phyloP scores from a whole-genome alignment of 192 early-diverging fungal genomes.

The Podila epicladia region DNA sequence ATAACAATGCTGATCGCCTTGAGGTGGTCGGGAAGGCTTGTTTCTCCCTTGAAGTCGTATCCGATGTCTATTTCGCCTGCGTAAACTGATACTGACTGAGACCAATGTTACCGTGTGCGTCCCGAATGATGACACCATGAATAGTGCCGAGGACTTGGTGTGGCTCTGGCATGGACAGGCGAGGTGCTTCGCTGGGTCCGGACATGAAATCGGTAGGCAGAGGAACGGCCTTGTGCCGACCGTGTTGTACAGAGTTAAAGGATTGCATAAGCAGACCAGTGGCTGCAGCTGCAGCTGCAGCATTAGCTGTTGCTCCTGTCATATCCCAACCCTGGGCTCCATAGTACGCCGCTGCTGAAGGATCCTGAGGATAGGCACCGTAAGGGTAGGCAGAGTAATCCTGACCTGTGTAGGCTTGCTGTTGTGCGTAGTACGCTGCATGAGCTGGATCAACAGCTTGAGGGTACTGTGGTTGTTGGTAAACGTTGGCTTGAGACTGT shows the following conservation, averaged over 20 bases:
- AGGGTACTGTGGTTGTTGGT: constrained; percentile 27
- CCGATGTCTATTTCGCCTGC: constrained; percentile 30
- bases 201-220: constrained; percentile 68
- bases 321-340: constrained; percentile 46
- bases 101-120: constrained; percentile 68
- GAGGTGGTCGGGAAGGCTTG: too few species aligned
- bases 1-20: too few species aligned
- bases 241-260: constrained; percentile 53
- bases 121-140: constrained; percentile 62
- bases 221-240: constrained; percentile 61
- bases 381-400: constrained; percentile 48
- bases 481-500: constrained; percentile 31
- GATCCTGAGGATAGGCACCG: constrained; percentile 49
- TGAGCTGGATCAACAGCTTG: constrained; percentile 21
- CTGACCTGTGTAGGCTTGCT: constrained; percentile 7
- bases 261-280: constrained; percentile 31
- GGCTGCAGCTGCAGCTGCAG: constrained; percentile 17
- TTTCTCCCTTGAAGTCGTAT: neutral
- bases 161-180: constrained; percentile 66
- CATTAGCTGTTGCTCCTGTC: constrained; percentile 9
- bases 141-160: constrained; percentile 62
- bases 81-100: constrained; percentile 61
- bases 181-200: constrained; percentile 59
- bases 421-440: constrained; percentile 30
- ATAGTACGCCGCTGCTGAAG: constrained; percentile 15